Evolutionary conservation across 2,329 filamentous ascomycete species (phyloP), one percentile per base, ranked within the genome.

Genomic region (Aureobasidium sp.): DNA sequence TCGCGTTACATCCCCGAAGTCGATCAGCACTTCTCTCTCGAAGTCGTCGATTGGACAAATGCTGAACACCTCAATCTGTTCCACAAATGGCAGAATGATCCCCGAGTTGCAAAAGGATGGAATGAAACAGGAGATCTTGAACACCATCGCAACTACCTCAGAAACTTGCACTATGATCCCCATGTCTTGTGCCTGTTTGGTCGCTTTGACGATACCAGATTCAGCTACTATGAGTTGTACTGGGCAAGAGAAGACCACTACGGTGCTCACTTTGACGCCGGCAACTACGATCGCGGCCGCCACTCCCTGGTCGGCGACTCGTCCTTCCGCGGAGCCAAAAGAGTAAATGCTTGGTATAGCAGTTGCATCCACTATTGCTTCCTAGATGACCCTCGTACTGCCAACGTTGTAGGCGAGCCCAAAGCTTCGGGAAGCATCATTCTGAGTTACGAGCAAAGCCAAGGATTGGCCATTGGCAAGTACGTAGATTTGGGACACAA

Each of bases 71-170:
- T 92, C 56, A 75, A 78, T 17, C 78, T 90, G 5, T 92, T 93
- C 78, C 86, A 92, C 74, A 80, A 80, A 62, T 93, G 89, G 89
- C 89, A 92, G 75, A 93, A 93, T 70, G 89, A 92, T 70, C 89
- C 89, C 59, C 87, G 89, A 56, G 89, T 93, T 36, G 87, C 87
- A 4, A 83, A 87, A 69, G 88, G 88, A 4, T 92, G 89, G 89
- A 89, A 90, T 70, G 85, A 90, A 76, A 89, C 87, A 1, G 89
- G 89, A 36, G 88, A 87, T 1, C 74, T 90, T 52, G 88, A 90
- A 34, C 81, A 92, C 72, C 89, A 92, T 73, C 81, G 84, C 64
- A 82, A 85, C 68, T 92, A 93, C 72, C 79, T 92, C 57, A 80
- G 82, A 34, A 82, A 82, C 66, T 80, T 88, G 61, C 84, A 90